Conservation (phyloP, 805 yeast genomes). For the Cyberlindnera euphorbiiphila region DNA sequence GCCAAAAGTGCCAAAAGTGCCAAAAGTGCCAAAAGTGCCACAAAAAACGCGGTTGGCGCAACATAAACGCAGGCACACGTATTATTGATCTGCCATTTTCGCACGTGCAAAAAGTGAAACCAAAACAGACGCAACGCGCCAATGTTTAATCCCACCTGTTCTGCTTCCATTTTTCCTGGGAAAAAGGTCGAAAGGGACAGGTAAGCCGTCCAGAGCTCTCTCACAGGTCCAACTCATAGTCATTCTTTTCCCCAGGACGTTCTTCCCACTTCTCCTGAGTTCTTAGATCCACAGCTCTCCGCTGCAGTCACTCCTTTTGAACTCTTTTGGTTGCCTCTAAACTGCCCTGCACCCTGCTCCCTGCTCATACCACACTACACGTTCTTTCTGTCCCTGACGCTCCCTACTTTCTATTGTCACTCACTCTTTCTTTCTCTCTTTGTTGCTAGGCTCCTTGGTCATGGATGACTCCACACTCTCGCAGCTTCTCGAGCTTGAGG, state of each 20-base stretch:
- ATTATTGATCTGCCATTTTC: conserved; percentile 4
- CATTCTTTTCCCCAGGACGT: not conserved
- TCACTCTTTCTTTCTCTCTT: too few species aligned
- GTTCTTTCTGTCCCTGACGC: not conserved
- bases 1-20: too few species aligned
- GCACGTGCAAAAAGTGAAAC: conserved; percentile 1
- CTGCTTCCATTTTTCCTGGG: not conserved
- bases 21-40: too few species aligned
- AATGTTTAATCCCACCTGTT: not conserved
- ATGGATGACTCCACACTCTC: conserved; percentile 21
- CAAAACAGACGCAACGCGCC: not conserved
- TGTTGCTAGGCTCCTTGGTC: too few species aligned
- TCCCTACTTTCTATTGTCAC: not conserved
- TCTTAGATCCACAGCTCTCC: conserved; percentile 5
- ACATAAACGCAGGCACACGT: too few species aligned
- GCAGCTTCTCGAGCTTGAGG: conserved; percentile 22
- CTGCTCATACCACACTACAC: conserved; percentile 1
- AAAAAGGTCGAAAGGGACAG: not conserved
- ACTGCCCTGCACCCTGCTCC: too few species aligned
- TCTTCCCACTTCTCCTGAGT: not conserved
- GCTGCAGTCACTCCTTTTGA: conserved; percentile 9
- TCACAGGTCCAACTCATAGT: not conserved
- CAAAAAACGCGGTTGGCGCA: conserved; percentile 5
- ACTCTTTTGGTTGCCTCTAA: too few species aligned
- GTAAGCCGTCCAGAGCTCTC: not conserved